Evolutionary conservation across 495 filamentous ascomycete genomes (phyloP).

Genomic region (Penicillium subrubescens): DNA sequence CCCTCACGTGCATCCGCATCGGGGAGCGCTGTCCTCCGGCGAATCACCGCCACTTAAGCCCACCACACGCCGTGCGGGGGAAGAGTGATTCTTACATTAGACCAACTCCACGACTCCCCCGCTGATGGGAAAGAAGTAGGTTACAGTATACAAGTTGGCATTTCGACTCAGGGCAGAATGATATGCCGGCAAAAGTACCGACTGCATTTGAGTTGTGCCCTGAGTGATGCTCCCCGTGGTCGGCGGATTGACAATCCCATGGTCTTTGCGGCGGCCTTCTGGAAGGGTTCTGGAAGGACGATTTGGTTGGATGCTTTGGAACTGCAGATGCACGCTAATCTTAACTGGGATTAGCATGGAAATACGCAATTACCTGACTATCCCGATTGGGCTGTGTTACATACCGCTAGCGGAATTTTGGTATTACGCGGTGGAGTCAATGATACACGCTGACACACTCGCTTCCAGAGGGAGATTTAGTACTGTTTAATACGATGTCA

Average conservation of each 20-base stretch:
- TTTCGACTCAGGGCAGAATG: not conserved
- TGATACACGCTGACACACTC: not conserved
- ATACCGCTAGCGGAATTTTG: constrained; percentile 7
- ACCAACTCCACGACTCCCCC: not conserved
- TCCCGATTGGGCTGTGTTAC: constrained; percentile 11
- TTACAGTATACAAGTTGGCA: not conserved
- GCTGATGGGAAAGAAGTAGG: not conserved
- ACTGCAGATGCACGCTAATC: constrained; percentile 10
- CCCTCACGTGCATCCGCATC: constrained; percentile 24
- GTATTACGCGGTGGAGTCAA: constrained; percentile 6
- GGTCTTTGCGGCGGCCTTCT: constrained; percentile 12
- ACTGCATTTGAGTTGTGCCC: not conserved
- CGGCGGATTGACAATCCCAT: constrained; percentile 13
- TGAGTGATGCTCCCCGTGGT: not conserved
- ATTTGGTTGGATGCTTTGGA: constrained; percentile 23
- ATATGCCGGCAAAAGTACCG: not conserved
- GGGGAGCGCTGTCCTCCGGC: constrained; percentile 36
- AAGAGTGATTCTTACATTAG: not conserved
- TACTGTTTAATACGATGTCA: not conserved
- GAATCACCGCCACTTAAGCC: constrained; percentile 17
- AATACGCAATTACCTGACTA: not conserved
- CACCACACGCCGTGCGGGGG: constrained; percentile 2
- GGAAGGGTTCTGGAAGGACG: constrained; percentile 29
- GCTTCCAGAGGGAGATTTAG: not conserved
- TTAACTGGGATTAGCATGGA: not conserved